Base-by-base conservation (phyloP, 208 protist species). In the Sergeia podlipaevii region DNA sequence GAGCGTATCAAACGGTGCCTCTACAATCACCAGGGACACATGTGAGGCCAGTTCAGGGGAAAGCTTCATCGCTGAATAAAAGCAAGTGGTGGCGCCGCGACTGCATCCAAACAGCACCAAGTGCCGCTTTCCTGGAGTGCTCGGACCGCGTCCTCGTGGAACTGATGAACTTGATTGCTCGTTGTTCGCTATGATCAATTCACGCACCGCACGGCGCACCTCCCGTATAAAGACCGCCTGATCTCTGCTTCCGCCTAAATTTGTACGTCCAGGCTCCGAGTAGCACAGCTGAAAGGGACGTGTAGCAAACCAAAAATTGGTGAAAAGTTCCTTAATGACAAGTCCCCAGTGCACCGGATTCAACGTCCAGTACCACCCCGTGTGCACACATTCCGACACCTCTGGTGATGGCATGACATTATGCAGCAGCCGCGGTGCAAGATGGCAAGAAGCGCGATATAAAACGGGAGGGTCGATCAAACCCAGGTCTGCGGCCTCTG, bases 101-200 rank as follows among this genome's bases (percentile, higher is more conserved):
- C 86, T 94, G 37, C 76, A 77, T n/a, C 86, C 86, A 61, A 91
- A 94, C 4, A 94, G 58, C 13, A 94, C 86, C 10, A 94, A 68
- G 39, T 85, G 75, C 20, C 63, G 34, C 11, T 39, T 48, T 21
- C n/a, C n/a, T n/a, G n/a, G n/a, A n/a, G n/a, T n/a, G 38, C 38
- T 39, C 20, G 6, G 20, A n/a, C 26, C 17, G 30, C 30, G 2
- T 20, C 36, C 4, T 38, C 48, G 27, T 38, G 28, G 5, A 38
- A 15, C 17, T 39, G 4, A 24, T 11, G 8, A 13, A 28, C 34
- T 3, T 26, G 32, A 17, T 18, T 39, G 37, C 36, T 56, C 49
- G 60, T 60, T 33, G 42, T 62, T 15, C 17, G 18, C 47, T 15
- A 53, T 8, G n/a, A 15, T 71, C 52, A 13, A 94, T 71, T 8